Base-by-base conservation (phyloP, 176 grass and related monocot species). In the Raddia guianensis region DNA sequence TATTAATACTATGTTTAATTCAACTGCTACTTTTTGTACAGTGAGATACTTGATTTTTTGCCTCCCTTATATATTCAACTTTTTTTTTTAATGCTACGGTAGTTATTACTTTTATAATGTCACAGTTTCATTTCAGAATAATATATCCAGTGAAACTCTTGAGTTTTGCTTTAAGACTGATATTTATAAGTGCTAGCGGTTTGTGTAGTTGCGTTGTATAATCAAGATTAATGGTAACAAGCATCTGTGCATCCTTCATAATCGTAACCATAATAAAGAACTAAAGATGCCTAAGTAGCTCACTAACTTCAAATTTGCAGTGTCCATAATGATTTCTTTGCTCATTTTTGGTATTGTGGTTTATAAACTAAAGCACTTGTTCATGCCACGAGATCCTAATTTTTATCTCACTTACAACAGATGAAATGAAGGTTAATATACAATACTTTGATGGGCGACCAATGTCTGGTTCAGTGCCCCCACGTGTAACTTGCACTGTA, bases 401-500 rank as follows among this genome's bases (percentile, higher is more conserved):
- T 37, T 8, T 84, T 84, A 76, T 70, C 19, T 81, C 58, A 72
- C 50, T 66, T 78, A 34, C 35, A 80, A 84, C 88, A 98, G 95
- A 98, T 79, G 92, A 95, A 76, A 95, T 98, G 95, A 81, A 80
- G 45, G 92, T 98, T n/a, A 86, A 48, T 64, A 51, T 98, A 75
- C 95, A 98, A 9, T 95, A 89, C 81, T 98, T 91, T 84, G 95
- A 98, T 81, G 92, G 83, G 4, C 89, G 84, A 12, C 81, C 88
- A 51, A 95, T 98, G 92, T 98, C 92, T 85, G 95, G 60, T 68
- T 91, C 92, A 2, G 82, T 95, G 68, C 95, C 95, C 71, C 88
- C 74, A 65, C 88, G 92, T 72, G 95, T 98, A 67, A 95, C 87
- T 82, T 98, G 95, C 80, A 95, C 86, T 34, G 95, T 98, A 68